phyloP scores from a whole-genome alignment of 1,284 basidiomycete genomes.

The Limonomyces culmigenus region DNA sequence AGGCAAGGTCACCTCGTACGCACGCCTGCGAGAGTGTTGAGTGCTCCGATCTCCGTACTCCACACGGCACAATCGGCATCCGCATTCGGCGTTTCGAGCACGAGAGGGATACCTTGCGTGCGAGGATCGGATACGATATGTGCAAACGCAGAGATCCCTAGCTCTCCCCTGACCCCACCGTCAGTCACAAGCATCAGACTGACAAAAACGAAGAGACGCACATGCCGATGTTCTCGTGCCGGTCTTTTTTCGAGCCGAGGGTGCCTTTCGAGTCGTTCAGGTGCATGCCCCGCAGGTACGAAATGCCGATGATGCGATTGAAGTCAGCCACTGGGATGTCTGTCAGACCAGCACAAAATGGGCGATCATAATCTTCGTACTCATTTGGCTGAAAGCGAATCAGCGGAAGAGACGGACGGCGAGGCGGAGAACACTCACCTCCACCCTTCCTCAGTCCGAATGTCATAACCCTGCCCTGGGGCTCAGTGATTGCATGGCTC shows the following conservation, averaged over 20 bases:
- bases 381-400: conserved; percentile 7
- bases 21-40: too few species aligned
- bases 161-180: conserved; percentile 31
- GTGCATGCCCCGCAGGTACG: conserved; percentile 69
- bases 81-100: conserved; percentile 67
- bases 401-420: neutral
- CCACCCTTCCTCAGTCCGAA: conserved; percentile 51
- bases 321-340: conserved; percentile 37
- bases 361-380: conserved; percentile 5
- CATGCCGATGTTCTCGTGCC: conserved; percentile 77
- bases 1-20: too few species aligned
- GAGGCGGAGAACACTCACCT: conserved; percentile 25
- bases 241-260: conserved; percentile 51
- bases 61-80: conserved; percentile 44
- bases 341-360: conserved; percentile 9
- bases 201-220: conserved; percentile 17
- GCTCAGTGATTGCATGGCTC: neutral
- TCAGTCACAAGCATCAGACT: neutral
- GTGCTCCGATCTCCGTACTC: conserved; percentile 50
- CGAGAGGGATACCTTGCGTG: conserved; percentile 54
- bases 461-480: conserved; percentile 51
- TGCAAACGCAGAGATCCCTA: conserved; percentile 49
- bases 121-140: conserved; percentile 56
- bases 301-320: conserved; percentile 47
- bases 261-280: conserved; percentile 68